These are phyloP conservation scores for Microbotryomycetes sp. DNA, from an alignment of 1,284 basidiomycete species.

Conservation along the genomic window DNA sequence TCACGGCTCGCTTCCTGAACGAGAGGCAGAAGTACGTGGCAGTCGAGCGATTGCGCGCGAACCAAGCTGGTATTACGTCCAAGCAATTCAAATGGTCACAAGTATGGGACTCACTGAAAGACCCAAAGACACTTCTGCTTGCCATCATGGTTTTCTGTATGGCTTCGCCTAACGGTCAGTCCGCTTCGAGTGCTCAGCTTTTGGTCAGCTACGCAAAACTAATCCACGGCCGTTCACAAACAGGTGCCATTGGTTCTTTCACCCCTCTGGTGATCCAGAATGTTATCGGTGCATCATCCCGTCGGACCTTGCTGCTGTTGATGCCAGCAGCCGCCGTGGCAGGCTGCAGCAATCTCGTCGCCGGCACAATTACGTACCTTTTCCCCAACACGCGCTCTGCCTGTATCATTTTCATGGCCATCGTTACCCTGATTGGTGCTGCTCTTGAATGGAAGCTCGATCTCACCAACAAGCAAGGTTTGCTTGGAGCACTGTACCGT, in stretches of 20 bases:
- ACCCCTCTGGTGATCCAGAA: neutral
- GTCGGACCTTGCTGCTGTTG: neutral
- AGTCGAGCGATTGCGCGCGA: slow-evolving; percentile 60
- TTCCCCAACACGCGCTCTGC: neutral
- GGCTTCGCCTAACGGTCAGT: slow-evolving; percentile 51
- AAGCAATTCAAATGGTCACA: slow-evolving; percentile 57
- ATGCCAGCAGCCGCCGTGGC: neutral
- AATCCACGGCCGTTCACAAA: too few relatives aligned
- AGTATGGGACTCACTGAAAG: slow-evolving; percentile 53
- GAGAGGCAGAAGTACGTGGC: slow-evolving; percentile 58
- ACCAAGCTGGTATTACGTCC: slow-evolving; percentile 55
- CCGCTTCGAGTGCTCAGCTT: slow-evolving; percentile 41
- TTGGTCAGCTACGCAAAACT: slow-evolving; percentile 39
- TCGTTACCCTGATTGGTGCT: neutral
- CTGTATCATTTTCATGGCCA: neutral
- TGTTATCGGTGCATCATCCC: neutral
- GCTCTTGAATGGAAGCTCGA: slow-evolving; percentile 1
- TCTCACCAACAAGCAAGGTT: neutral
- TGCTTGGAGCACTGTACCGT: neutral
- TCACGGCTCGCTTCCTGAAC: slow-evolving; percentile 54
- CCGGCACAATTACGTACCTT: neutral
- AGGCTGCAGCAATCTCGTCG: neutral
- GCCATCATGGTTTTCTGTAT: slow-evolving; percentile 55
- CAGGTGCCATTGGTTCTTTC: neutral
- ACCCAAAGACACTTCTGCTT: slow-evolving; percentile 57